These are phyloP conservation scores for Ilex asprella DNA, from an alignment of 257 asterid genomes.

Conservation along the genomic window DNA sequence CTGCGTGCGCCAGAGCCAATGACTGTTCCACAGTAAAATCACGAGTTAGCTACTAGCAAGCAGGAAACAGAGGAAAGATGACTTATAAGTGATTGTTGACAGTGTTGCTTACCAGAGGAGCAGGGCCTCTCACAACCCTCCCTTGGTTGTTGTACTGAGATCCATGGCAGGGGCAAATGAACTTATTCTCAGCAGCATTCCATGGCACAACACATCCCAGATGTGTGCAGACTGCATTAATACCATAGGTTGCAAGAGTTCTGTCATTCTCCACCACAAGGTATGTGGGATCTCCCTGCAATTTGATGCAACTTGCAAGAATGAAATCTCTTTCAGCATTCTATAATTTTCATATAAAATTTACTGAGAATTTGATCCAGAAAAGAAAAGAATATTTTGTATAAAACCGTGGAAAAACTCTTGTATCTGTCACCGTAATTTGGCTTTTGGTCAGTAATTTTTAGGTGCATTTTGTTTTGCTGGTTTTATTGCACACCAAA, in stretches of 20 bases:
- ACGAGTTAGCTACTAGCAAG: background rate
- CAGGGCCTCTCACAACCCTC: slow-evolving; percentile 88
- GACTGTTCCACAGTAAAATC: slow-evolving; percentile 40
- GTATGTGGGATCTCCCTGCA: slow-evolving; percentile 93
- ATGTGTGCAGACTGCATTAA: slow-evolving; percentile 91
- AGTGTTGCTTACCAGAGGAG: slow-evolving; percentile 65
- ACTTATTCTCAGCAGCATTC: slow-evolving; percentile 87
- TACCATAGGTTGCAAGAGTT: slow-evolving; percentile 84
- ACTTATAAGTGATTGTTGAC: background rate
- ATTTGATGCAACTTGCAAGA: slow-evolving; percentile 10
- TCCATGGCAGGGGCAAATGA: slow-evolving; percentile 97
- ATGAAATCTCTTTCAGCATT: no score
- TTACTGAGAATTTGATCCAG: no score
- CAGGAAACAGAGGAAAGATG: background rate
- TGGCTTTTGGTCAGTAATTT: no score
- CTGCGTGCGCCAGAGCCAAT: slow-evolving; percentile 90
- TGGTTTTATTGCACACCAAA: no score
- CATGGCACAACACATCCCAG: slow-evolving; percentile 98
- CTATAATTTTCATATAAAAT: no score
- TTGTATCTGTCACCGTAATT: no score
- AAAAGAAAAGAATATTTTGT: no score
- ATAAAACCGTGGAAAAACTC: no score
- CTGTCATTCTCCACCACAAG: slow-evolving; percentile 87
- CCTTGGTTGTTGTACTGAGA: slow-evolving; percentile 97
- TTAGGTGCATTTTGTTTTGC: no score